A percentile compares a stretch with the other conserved stretches of the same genome.
These are phyloP conservation scores for Microthlaspi erraticum DNA, from an alignment of 345 rosid genomes.

Conservation along the genomic window DNA sequence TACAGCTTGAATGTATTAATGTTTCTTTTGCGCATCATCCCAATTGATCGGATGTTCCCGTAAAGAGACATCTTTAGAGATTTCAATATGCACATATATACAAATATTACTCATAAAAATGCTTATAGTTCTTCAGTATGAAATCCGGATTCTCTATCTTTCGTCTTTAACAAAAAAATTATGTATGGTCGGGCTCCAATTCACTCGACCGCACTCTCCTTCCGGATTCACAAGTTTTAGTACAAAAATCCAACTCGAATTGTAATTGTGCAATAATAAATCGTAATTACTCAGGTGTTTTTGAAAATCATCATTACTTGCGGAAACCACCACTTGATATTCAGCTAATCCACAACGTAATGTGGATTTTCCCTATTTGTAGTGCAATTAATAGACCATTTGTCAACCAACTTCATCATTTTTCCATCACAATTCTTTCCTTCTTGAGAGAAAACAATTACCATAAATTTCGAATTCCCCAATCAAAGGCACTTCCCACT, in stretches of 20 bases:
- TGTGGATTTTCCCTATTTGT: constrained; percentile 40
- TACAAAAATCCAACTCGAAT: neutral
- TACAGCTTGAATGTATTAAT: too few species aligned
- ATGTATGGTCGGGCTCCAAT: too few species aligned
- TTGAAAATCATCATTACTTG: neutral
- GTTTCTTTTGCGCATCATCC: too few species aligned
- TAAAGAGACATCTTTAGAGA: neutral
- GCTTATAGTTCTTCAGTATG: neutral
- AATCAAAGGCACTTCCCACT: constrained; percentile 12
- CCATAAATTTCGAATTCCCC: constrained; percentile 17
- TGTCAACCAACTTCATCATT: constrained; percentile 39
- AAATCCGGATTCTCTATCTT: too few species aligned
- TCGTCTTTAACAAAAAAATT: too few species aligned
- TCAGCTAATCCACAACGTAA: constrained; percentile 23
- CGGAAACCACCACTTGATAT: constrained; percentile 14
- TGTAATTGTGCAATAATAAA: neutral
- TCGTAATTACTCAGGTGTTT: constrained; percentile 11
- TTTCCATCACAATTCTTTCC: constrained; percentile 28
- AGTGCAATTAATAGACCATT: constrained; percentile 27
- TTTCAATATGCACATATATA: neutral
- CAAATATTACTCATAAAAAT: neutral
- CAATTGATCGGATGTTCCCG: neutral
- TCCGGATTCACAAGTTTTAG: too few species aligned
- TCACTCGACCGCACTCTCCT: too few species aligned
- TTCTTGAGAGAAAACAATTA: constrained; percentile 19